phyloP scores from a whole-genome alignment of 805 yeast species.

The Yamadazyma akitaensis region DNA sequence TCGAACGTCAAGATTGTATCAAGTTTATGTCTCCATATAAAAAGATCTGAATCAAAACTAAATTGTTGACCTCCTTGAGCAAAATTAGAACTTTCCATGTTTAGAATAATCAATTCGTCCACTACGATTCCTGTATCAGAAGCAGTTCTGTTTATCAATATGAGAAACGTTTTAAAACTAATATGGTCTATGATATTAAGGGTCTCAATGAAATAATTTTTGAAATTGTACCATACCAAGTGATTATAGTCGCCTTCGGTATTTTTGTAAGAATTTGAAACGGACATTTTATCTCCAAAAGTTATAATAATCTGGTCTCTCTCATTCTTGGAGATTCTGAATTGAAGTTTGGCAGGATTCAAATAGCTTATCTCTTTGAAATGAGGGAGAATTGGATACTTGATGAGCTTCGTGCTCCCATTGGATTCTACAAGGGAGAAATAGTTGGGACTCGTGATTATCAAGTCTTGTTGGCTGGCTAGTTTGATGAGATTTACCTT shows the following conservation, averaged over 20 bases:
- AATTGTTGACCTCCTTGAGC: conserved; percentile 33
- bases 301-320: conserved; percentile 27
- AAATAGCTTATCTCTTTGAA: conserved; percentile 21
- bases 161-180: conserved; percentile 33
- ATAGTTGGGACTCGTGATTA: conserved; percentile 26
- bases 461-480: conserved; percentile 11
- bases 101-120: conserved; percentile 37
- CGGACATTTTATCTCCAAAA: conserved; percentile 24
- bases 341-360: conserved; percentile 9
- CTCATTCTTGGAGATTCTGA: conserved; percentile 21
- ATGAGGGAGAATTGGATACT: conserved; percentile 29
- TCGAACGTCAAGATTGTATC: conserved; percentile 7
- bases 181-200: conserved; percentile 34
- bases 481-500: conserved; percentile 20
- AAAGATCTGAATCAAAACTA: conserved; percentile 36
- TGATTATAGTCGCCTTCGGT: conserved; percentile 26
- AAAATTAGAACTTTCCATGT: conserved; percentile 27
- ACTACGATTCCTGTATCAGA: conserved; percentile 16
- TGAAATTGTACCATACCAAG: conserved; percentile 38
- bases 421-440: conserved; percentile 19
- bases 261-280: conserved; percentile 28
- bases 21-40: conserved; percentile 30
- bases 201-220: conserved; percentile 28
- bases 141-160: conserved; percentile 29
- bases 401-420: conserved; percentile 16